A percentile compares a stretch with the other conserved stretches of the same genome.
phyloP scores from a whole-genome alignment of 306 rosid genomes.

The Cicer yamashitae region DNA sequence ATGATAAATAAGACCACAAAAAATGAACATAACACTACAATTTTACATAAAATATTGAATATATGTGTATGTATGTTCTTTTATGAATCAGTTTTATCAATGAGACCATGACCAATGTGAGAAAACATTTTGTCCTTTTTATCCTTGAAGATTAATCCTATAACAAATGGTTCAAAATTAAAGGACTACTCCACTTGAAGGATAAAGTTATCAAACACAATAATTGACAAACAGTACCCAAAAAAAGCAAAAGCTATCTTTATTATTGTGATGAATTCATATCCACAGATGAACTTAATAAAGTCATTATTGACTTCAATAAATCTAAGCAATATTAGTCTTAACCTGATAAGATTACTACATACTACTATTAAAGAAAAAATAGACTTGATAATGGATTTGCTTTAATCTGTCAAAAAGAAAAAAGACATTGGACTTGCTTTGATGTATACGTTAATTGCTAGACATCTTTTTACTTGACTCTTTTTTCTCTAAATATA shows the following conservation, averaged over 20 bases:
- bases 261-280: conserved; percentile 25
- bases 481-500: conserved; percentile 2
- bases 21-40: background rate
- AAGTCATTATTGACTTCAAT: conserved; percentile 20
- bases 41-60: too few species aligned
- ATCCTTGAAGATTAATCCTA: background rate
- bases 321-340: conserved; percentile 3
- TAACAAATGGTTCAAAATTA: conserved; percentile 21
- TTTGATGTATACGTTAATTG: background rate
- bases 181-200: conserved; percentile 4
- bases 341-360: background rate
- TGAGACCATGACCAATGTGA: background rate
- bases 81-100: background rate
- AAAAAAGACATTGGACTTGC: background rate
- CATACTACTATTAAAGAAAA: background rate
- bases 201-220: conserved; percentile 19
- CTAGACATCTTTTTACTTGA: background rate
- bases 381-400: background rate
- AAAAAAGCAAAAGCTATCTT: conserved; percentile 32
- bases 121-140: background rate
- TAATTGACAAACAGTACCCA: background rate
- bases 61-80: background rate
- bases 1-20: background rate
- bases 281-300: background rate
- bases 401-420: background rate